A percentile compares a stretch with the other conserved stretches of the same genome.
Conservation (phyloP, 108 stramenopile species). For the Nannochloropsis oceanica region DNA sequence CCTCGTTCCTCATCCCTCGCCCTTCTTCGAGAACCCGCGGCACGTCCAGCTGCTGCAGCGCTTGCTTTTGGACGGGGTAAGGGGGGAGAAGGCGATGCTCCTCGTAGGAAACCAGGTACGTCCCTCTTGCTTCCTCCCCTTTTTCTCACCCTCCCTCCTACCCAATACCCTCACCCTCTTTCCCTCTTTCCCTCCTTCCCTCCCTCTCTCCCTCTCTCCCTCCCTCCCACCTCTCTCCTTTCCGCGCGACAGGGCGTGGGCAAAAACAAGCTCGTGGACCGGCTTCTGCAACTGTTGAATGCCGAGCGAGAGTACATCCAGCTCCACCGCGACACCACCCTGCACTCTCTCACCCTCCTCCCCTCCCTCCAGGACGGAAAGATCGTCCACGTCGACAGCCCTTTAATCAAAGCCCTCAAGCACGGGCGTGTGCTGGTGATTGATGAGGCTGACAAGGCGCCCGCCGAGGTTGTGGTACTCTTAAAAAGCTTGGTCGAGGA, state of each 20-base stretch:
- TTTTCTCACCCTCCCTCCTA: neutral
- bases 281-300: constrained; percentile 43
- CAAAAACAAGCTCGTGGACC: constrained; percentile 66
- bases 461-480: constrained; percentile 61
- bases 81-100: constrained; percentile 52
- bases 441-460: constrained; percentile 87
- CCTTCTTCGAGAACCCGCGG: constrained; percentile 40
- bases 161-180: neutral
- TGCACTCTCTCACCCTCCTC: constrained; percentile 44
- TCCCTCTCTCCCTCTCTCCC: no score
- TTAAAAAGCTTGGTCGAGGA: constrained; percentile 71
- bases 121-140: neutral
- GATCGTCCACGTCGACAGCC: constrained; percentile 57
- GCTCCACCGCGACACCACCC: constrained; percentile 75
- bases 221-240: neutral
- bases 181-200: neutral
- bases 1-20: constrained; percentile 39
- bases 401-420: constrained; percentile 56
- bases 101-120: constrained; percentile 47
- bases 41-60: constrained; percentile 40
- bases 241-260: constrained; percentile 59
- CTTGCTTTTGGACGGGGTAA: constrained; percentile 40
- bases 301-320: constrained; percentile 78
- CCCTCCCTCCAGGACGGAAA: constrained; percentile 56
- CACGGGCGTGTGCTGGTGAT: constrained; percentile 57